Base-by-base conservation (phyloP, 805 yeast genomes). In the Yarrowia alimentaria region DNA sequence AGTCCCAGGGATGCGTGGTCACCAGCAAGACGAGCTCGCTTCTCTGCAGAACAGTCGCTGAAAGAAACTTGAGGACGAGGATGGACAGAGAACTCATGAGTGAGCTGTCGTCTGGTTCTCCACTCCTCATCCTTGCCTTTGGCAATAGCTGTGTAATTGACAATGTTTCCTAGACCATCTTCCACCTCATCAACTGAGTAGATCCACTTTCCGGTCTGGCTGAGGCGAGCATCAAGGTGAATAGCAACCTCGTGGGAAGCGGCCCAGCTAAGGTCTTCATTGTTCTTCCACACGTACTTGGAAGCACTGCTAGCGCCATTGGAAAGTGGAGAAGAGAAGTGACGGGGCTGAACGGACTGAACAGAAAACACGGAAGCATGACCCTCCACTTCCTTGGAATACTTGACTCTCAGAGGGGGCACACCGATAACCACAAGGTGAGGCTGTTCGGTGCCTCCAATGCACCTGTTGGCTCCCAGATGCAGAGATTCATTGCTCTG, bases 341-440 rank as follows among this genome's bases (percentile, higher is more conserved):
- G 51, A 35, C 74, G 78, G 1, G 85, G 83, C 51, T 73, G 77
- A 18, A 75, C 58, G 33, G 72, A 67, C 35, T 74, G 74, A 49
- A 75, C 76, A 24, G 65, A 63, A 35, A 67, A 61, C 25, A 58
- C 60, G 11, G 66, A 64, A 54, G 78, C 79, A 35, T 73, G 75
- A 3, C 60, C 64, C 16, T 52, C 54, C 14, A 62, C 55, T 9
- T 61, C 51, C 8, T 61, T 56, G 28, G 67, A 67, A 60, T 82
- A 83, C 32, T 71, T 69, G 26, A 85, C 66, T 17, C 75, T 76
- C 53, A 85, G 65, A 0, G 99, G 98, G 1, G 91, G 82, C 1
- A 88, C 85, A 49, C 98, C 97, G 14, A 70, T 66, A 1, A 82
- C 76, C 1, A 74, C 69, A 24, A 91, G 72, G 11, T 67, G 66